Conservation (phyloP, 2,329 filamentous ascomycete genomes). For the Diaporthe destruens region DNA sequence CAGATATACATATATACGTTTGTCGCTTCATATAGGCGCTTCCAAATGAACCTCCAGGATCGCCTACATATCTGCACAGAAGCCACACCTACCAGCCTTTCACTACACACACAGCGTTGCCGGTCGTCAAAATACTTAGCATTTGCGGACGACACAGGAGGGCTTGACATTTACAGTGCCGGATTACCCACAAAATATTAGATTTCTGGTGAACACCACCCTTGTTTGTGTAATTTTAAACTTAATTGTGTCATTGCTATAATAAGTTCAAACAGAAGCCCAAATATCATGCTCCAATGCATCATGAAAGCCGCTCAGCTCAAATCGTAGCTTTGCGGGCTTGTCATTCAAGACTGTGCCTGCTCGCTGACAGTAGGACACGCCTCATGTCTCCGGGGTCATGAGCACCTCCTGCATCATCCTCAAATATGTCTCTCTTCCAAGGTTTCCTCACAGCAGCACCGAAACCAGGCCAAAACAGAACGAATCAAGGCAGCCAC, state of each 20-base stretch:
- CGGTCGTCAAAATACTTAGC: no score
- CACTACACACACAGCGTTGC: neutral
- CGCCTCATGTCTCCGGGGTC: neutral
- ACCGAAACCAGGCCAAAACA: neutral
- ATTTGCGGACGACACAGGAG: neutral
- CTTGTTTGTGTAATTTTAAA: slow-evolving; percentile 3
- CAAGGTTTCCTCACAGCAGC: no score
- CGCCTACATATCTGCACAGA: neutral
- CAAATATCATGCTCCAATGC: neutral
- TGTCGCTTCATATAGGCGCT: neutral
- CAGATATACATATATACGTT: neutral
- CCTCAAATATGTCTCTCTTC: neutral
- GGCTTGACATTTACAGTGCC: neutral
- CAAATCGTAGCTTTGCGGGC: neutral
- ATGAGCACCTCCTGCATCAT: neutral
- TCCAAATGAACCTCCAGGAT: neutral
- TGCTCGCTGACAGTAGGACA: neutral
- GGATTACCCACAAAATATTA: neutral
- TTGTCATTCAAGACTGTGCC: no score
- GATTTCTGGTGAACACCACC: neutral
- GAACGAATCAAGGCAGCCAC: neutral
- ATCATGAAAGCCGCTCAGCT: neutral
- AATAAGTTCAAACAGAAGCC: neutral
- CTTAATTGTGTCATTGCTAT: neutral
- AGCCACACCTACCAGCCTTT: neutral